These are phyloP conservation scores for Podila verticillata DNA, from an alignment of 192 early-diverging fungal genomes.

Conservation along the genomic window DNA sequence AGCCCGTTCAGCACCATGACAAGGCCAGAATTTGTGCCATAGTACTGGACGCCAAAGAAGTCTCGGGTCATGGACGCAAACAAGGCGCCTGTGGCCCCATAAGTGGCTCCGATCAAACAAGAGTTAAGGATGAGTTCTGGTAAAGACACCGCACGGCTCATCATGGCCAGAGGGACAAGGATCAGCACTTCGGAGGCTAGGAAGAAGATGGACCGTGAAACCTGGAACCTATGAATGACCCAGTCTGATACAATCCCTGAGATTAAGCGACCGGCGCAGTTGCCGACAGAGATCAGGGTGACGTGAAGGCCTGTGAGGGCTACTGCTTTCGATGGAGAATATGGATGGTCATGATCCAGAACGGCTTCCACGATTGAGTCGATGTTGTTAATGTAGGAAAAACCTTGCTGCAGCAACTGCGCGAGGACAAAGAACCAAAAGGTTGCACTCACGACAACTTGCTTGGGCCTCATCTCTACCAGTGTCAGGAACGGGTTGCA, in stretches of 20 bases:
- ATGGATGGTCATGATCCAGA: conserved; percentile 25
- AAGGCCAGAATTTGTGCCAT: conserved; percentile 38
- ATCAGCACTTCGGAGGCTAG: conserved; percentile 36
- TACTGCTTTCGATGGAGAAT: conserved; percentile 6
- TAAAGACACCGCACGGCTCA: conserved; percentile 19
- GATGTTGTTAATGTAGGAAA: conserved; percentile 52
- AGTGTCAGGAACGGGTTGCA: conserved; percentile 39
- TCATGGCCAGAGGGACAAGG: conserved; percentile 34
- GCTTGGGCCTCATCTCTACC: conserved; percentile 34
- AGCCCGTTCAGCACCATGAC: conserved; percentile 46
- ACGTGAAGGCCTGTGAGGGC: conserved; percentile 44
- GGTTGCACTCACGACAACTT: conserved; percentile 16
- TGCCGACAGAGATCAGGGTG: conserved; percentile 45
- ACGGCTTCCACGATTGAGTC: conserved; percentile 45
- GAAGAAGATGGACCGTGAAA: conserved; percentile 51
- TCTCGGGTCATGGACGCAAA: conserved; percentile 48
- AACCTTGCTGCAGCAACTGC: conserved; percentile 39
- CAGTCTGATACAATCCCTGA: conserved; percentile 47
- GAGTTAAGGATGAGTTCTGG: conserved; percentile 19
- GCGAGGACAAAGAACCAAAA: conserved; percentile 53
- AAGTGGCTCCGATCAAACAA: conserved; percentile 35
- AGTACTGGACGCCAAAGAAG: conserved; percentile 41
- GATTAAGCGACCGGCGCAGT: conserved; percentile 38
- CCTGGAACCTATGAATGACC: conserved; percentile 31
- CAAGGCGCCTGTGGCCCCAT: conserved; percentile 39